Evolutionary conservation across 140 eudicot genomes (phyloP).

Genomic region (Flaveria floridana): DNA sequence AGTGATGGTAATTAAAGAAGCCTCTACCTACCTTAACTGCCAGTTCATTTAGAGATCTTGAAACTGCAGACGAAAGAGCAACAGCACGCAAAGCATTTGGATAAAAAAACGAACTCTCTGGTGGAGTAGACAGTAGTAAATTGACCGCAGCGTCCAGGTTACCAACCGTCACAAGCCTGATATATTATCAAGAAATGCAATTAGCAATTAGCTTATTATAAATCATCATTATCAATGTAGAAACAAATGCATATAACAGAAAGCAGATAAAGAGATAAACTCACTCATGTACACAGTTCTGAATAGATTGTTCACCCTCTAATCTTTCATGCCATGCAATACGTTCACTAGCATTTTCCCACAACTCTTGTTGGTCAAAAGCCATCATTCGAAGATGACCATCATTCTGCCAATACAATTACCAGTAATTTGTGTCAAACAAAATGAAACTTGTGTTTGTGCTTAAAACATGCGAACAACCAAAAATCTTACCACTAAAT

Average conservation of each 20-base stretch:
- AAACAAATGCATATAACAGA: background rate
- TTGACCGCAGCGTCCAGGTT: conserved; percentile 90
- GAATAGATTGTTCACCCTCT: conserved; percentile 91
- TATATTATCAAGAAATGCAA: conserved; percentile 15
- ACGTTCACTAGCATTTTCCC: conserved; percentile 87
- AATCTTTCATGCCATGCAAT: conserved; percentile 90
- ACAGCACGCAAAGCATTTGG: conserved; percentile 93
- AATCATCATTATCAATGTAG: background rate
- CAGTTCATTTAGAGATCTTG: conserved; percentile 80
- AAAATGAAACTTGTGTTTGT: background rate
- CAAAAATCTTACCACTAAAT: conserved; percentile 48
- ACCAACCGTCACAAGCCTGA: conserved; percentile 89
- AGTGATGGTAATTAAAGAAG: background rate
- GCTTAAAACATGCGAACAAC: conserved; percentile 1
- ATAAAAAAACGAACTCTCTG: conserved; percentile 89
- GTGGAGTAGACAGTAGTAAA: conserved; percentile 86
- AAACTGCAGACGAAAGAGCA: conserved; percentile 96
- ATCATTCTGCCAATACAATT: conserved; percentile 43
- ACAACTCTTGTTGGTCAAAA: conserved; percentile 80
- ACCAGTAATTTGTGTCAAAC: background rate
- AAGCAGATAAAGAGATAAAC: conserved; percentile 36
- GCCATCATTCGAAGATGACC: conserved; percentile 78
- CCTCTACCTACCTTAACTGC: conserved; percentile 70
- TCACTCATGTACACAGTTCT: conserved; percentile 92
- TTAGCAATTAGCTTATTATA: conserved; percentile 16